phyloP scores from a whole-genome alignment of 2,329 filamentous ascomycete species.

The Penicillium thymicola region DNA sequence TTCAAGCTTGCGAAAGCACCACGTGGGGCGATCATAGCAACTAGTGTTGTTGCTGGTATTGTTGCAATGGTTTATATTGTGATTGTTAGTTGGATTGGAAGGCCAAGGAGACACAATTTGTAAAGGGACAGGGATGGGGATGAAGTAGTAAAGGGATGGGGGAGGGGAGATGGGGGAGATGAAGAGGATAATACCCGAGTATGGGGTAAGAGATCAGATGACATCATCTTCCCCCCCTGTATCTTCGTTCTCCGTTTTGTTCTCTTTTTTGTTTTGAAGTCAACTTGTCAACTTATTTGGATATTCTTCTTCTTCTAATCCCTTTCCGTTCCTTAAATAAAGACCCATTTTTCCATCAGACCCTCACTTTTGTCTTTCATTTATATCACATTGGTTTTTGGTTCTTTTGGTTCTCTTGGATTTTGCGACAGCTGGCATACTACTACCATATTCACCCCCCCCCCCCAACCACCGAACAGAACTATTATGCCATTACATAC shows the following conservation, averaged over 20 bases:
- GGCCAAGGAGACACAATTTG: background rate
- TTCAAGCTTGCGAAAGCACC: slow-evolving; percentile 45
- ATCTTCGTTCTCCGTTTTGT: no score
- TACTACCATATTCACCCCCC: background rate
- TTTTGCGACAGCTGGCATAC: background rate
- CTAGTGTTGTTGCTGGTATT: slow-evolving; percentile 49
- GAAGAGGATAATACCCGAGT: no score
- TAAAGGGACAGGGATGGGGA: background rate
- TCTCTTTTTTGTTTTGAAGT: background rate
- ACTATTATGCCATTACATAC: slow-evolving; percentile 67
- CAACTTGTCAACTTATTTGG: background rate
- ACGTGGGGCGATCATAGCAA: slow-evolving; percentile 44
- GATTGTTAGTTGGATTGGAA: slow-evolving; percentile 4
- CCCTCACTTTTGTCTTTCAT: background rate
- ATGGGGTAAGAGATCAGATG: background rate
- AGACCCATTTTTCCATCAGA: background rate
- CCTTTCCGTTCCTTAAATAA: background rate
- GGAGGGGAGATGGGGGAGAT: no score
- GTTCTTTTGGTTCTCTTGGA: background rate
- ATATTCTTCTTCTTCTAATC: background rate
- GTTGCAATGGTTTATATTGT: slow-evolving; percentile 45
- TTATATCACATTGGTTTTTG: background rate
- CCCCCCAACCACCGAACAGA: slow-evolving; percentile 1
- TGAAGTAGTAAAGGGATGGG: no score
- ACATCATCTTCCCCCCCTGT: background rate